Percentiles rank a stretch among this genome's conserved stretches.
These are phyloP conservation scores for Sphaerostilbella broomeana DNA, from an alignment of 2,329 filamentous ascomycete genomes.

Conservation along the genomic window DNA sequence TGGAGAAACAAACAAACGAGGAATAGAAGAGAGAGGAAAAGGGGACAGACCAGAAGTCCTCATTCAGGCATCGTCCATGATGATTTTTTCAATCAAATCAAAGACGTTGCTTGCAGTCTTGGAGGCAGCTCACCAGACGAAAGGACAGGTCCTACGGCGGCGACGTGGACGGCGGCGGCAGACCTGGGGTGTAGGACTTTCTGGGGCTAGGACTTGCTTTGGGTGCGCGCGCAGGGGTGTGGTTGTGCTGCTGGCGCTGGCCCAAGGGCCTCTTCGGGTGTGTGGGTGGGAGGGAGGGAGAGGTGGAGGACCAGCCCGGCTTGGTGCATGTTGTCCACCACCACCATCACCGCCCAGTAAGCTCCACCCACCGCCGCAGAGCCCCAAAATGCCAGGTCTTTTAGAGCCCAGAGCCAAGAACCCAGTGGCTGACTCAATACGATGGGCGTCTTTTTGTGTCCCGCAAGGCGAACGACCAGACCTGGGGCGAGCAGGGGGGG, in stretches of 20 bases:
- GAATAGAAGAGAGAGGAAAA: too few species aligned
- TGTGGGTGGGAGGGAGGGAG: background rate
- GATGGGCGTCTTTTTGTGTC: background rate
- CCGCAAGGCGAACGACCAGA: slow-evolving; percentile 1
- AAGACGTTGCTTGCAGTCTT: slow-evolving; percentile 7
- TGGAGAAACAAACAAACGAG: background rate
- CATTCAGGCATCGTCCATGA: slow-evolving; percentile 16
- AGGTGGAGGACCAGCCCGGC: slow-evolving; percentile 2
- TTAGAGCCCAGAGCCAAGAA: too few species aligned
- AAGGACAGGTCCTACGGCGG: slow-evolving; percentile 20
- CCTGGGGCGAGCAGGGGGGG: slow-evolving; percentile 1
- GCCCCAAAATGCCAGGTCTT: background rate
- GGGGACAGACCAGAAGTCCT: background rate
- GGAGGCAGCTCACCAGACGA: slow-evolving; percentile 22
- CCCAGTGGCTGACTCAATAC: slow-evolving; percentile 10
- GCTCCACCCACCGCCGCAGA: slow-evolving; percentile 7
- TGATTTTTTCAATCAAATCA: slow-evolving; percentile 20
- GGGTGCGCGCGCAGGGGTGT: too few species aligned
- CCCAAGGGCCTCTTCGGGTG: slow-evolving; percentile 7
- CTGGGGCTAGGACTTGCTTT: slow-evolving; percentile 24
- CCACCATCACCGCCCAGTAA: background rate
- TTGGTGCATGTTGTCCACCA: slow-evolving; percentile 8
- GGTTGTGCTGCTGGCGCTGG: too few species aligned
- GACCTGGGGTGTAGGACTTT: slow-evolving; percentile 28
- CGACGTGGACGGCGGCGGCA: too few species aligned